Evolutionary conservation across 768 basidiomycete species (phyloP), one percentile per base, ranked within the genome.

Genomic region (Clitopilus passeckerianus): DNA sequence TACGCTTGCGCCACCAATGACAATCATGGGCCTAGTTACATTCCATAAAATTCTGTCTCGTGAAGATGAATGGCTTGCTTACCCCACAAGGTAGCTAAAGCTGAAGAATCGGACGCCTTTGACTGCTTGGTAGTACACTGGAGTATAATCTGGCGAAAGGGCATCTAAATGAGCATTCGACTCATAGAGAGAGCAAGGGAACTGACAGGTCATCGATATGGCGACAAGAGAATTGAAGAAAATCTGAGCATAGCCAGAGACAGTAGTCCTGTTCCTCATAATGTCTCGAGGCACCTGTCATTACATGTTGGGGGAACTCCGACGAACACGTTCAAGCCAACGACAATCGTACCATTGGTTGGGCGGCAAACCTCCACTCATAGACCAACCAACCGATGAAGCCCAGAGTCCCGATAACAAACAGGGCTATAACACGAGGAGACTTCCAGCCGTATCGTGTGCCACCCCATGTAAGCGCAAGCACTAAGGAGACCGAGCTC

Each of bases 381-480:
- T 79, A 77, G 2, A 67, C 30, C 1, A 84, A 24, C 61, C 80
- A 82, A 0, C 44, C 57, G 0, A 59, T 65, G 4, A 85, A 56
- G 0, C 75, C 76, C 12, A 69, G 46, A 4, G 77, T 4, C 0
- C 83, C 84, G 23, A 81, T 34, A 18, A 76, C 61, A 1, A 85
- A 68, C 0, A 81, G 79, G 1, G 71, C 70, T 18, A 84, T 67
- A 10, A 82, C 73, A 1, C 61, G 62, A 12, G 65, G 67, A 0
- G 75, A 77, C 2, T 58, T 60, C 83, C 83, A 85, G 0, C 76
- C 55, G 58, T 74, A 79, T 0, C 65, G 62, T 22, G 75, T 67
- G 1, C 84, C 82, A 16, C 75, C 83, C 76, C 77, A 82, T 1
- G 79, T 82, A 7, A 85, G 66, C 0, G 66, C 80, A 44, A 82